Conservation (phyloP, 1,284 basidiomycete species). For the Malassezia sympodialis region DNA sequence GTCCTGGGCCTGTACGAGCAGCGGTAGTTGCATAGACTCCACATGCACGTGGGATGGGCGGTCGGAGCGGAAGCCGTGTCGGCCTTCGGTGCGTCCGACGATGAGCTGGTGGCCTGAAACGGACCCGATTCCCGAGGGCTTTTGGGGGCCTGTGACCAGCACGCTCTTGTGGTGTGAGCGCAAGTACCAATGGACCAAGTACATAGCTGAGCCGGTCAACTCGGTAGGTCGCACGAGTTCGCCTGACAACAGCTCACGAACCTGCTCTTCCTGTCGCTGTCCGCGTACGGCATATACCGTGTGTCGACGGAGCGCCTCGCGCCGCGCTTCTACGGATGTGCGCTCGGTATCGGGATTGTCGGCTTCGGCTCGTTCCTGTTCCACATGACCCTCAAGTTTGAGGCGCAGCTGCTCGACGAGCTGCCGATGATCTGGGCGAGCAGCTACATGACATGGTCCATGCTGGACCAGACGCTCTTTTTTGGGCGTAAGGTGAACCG, state of each 20-base stretch:
- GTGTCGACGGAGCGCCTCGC: conserved; percentile 22
- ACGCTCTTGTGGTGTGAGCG: conserved; percentile 43
- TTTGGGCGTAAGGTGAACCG: conserved; percentile 13
- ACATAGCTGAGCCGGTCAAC: conserved; percentile 42
- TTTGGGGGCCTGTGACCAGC: conserved; percentile 37
- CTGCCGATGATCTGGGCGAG: conserved; percentile 47
- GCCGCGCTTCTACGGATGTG: conserved; percentile 25
- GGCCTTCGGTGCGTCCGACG: background rate
- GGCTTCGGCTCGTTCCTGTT: conserved; percentile 37
- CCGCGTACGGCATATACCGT: conserved; percentile 46
- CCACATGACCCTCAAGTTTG: conserved; percentile 41
- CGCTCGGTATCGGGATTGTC: conserved; percentile 27
- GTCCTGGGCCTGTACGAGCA: conserved; percentile 34
- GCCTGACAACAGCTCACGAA: conserved; percentile 51
- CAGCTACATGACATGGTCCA: conserved; percentile 29
- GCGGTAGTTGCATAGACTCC: background rate
- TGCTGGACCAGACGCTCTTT: conserved; percentile 27
- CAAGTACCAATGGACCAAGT: conserved; percentile 36
- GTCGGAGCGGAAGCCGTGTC: background rate
- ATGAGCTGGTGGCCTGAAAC: conserved; percentile 14
- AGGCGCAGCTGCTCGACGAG: conserved; percentile 44
- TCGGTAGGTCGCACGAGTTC: conserved; percentile 47
- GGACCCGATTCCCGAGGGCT: conserved; percentile 19
- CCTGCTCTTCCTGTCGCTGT: conserved; percentile 49
- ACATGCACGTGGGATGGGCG: background rate